Conservation (phyloP, 2,329 filamentous ascomycete genomes). For the Cytospora leucostoma region DNA sequence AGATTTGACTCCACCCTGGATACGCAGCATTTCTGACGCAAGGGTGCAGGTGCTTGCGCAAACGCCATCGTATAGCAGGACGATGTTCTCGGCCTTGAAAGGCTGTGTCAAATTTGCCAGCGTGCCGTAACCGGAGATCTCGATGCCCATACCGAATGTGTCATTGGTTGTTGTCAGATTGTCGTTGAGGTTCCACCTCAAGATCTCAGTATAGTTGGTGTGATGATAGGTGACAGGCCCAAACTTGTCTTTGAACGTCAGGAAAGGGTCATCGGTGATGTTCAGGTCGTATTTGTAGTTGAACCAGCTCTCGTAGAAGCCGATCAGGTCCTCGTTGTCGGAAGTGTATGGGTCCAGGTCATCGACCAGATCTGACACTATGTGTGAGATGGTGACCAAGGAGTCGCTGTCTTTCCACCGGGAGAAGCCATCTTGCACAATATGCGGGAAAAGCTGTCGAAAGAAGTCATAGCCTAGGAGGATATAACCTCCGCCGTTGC, state of each 20-base stretch:
- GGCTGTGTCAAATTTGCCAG: slow-evolving; percentile 51
- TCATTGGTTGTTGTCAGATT: slow-evolving; percentile 44
- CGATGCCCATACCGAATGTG: slow-evolving; percentile 45
- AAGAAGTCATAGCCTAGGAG: slow-evolving; percentile 64
- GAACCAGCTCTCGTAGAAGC: slow-evolving; percentile 52
- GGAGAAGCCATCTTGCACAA: slow-evolving; percentile 46
- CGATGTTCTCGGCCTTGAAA: slow-evolving; percentile 59
- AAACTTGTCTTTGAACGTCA: slow-evolving; percentile 50
- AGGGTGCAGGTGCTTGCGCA: slow-evolving; percentile 61
- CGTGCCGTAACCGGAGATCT: slow-evolving; percentile 53
- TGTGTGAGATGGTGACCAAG: slow-evolving; percentile 47
- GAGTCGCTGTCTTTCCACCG: slow-evolving; percentile 45
- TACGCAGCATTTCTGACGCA: slow-evolving; percentile 55
- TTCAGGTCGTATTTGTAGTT: slow-evolving; percentile 54
- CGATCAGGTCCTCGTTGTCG: slow-evolving; percentile 36
- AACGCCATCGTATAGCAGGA: slow-evolving; percentile 60
- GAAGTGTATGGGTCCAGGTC: slow-evolving; percentile 50
- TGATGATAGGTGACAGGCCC: slow-evolving; percentile 43
- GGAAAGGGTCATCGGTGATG: slow-evolving; percentile 51
- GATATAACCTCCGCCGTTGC: slow-evolving; percentile 61
- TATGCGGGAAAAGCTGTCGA: slow-evolving; percentile 53
- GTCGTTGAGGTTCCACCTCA: slow-evolving; percentile 54
- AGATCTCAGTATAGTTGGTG: slow-evolving; percentile 55
- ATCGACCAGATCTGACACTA: slow-evolving; percentile 46
- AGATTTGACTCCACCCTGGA: slow-evolving; percentile 54